A percentile compares a stretch with the other conserved stretches of the same genome.
These are phyloP conservation scores for Rhizopogon rudus DNA, from an alignment of 768 basidiomycete species.

Conservation along the genomic window DNA sequence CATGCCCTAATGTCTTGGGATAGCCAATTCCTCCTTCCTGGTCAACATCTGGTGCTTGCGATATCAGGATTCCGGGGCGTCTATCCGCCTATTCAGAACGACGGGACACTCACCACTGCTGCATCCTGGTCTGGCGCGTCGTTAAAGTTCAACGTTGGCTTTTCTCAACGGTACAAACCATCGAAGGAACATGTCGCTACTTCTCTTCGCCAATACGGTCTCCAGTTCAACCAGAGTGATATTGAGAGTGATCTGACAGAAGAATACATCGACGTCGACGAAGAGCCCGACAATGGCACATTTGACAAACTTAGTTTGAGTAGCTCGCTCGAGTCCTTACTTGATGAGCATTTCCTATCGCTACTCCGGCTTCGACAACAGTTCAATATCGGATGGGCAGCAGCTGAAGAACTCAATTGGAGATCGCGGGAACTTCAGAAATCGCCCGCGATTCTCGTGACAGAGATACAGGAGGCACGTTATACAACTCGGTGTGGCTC, in stretches of 20 bases:
- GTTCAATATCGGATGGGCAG: constrained; percentile 63
- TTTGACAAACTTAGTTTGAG: constrained; percentile 65
- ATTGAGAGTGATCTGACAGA: constrained; percentile 3
- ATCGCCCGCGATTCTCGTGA: constrained; percentile 34
- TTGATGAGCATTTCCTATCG: constrained; percentile 52
- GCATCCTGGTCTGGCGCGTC: constrained; percentile 31
- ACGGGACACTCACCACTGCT: constrained; percentile 34
- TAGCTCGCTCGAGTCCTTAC: constrained; percentile 53
- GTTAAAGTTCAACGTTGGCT: constrained; percentile 57
- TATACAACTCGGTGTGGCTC: neutral
- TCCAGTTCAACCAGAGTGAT: constrained; percentile 37
- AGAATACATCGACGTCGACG: neutral
- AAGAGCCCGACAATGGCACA: constrained; percentile 20
- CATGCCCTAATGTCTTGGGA: constrained; percentile 76
- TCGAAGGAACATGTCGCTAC: constrained; percentile 41
- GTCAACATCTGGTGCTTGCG: constrained; percentile 59
- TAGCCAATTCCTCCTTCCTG: constrained; percentile 49
- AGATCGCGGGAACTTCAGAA: constrained; percentile 42
- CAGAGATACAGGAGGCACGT: constrained; percentile 26
- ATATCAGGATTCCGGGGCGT: constrained; percentile 49
- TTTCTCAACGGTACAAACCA: constrained; percentile 59
- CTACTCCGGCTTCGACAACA: constrained; percentile 47
- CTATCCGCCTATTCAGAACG: constrained; percentile 47
- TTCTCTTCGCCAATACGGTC: constrained; percentile 44
- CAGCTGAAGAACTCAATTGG: constrained; percentile 50